Conservation (phyloP, 106 monocot genomes). For the Dendrobium huoshanense region DNA sequence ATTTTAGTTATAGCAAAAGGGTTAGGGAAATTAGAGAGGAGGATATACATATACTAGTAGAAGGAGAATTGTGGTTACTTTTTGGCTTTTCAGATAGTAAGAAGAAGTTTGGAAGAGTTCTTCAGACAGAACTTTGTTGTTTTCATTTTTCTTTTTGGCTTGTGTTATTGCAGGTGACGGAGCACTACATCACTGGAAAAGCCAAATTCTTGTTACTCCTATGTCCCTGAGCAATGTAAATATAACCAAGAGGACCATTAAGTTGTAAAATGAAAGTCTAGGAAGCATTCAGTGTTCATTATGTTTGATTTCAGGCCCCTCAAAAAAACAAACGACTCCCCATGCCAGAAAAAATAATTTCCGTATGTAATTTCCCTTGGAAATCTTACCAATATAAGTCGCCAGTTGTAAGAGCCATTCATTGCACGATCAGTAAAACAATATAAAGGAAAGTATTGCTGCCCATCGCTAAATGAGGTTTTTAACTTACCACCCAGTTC, state of each 20-base stretch:
- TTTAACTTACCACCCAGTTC: constrained; percentile 47
- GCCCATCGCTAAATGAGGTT: background rate
- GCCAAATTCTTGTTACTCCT: background rate
- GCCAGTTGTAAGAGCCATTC: background rate
- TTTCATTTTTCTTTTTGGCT: no score
- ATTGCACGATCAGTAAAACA: background rate
- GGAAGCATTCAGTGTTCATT: background rate
- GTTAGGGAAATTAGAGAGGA: no score
- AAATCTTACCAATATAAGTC: background rate
- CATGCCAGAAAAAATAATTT: background rate
- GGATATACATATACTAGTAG: no score
- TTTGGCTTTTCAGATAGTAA: no score
- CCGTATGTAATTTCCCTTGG: background rate
- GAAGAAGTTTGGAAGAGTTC: no score
- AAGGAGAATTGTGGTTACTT: no score
- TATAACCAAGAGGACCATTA: background rate
- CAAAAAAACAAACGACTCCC: background rate
- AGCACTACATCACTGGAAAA: background rate
- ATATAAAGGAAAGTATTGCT: background rate
- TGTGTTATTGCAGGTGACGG: no score
- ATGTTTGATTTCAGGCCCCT: background rate
- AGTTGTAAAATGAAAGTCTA: background rate
- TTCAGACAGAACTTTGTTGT: no score
- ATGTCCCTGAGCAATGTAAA: background rate
- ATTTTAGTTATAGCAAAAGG: no score